Evolutionary conservation across 1,139 yeast genomes (phyloP), one percentile per base, ranked within the genome.

Genomic region (Kurtzmaniella quercitrusa): DNA sequence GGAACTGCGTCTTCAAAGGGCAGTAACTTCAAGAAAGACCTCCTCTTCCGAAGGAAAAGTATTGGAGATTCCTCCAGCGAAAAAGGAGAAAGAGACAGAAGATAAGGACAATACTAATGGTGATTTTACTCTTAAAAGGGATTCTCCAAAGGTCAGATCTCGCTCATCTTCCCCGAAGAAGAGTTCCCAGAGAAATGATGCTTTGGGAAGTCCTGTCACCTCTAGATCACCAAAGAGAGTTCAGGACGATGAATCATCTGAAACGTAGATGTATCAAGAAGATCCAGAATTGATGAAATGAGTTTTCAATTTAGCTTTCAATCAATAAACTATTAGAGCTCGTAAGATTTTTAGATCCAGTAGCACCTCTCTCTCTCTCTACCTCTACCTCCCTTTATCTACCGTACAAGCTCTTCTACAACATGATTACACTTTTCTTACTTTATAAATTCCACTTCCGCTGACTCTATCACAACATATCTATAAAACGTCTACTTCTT

Each of bases 141-240:
- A 11, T 19, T 27, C 38, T 12, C 17, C 38, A 15, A 41, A 43
- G 38, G 6, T 17, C 5, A 25, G 37, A 14, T 25, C 21, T 34
- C 31, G 38, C 29, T 17, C 41, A 21, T 9, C 40, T n/a, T 39
- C 38, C 37, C 25, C 34, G 34, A 33, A 15, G 29, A 21, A 17
- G 42, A 31, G 38, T 19, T 18, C 21, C 23, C 14, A 5, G 41
- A 41, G 17, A 34, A 44, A 42, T 43, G 42, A 25, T 38, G 46
- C 25, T 42, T 41, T 33, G 48, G 46, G 23, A 45, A 41, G 11
- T 10, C 48, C 60, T 7, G 65, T 63, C 1, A 62, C 69, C 1
- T 65, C 68, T 15, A 56, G 56, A 33, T 67, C 72, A 9, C 45
- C 54, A 11, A 63, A 59, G 44, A 67, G 65, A 43, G 70, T 65